Percentiles rank a stretch among this genome's conserved stretches.
These are phyloP conservation scores for Monilinia polystroma DNA, from an alignment of 2,329 filamentous ascomycete genomes.

Conservation along the genomic window DNA sequence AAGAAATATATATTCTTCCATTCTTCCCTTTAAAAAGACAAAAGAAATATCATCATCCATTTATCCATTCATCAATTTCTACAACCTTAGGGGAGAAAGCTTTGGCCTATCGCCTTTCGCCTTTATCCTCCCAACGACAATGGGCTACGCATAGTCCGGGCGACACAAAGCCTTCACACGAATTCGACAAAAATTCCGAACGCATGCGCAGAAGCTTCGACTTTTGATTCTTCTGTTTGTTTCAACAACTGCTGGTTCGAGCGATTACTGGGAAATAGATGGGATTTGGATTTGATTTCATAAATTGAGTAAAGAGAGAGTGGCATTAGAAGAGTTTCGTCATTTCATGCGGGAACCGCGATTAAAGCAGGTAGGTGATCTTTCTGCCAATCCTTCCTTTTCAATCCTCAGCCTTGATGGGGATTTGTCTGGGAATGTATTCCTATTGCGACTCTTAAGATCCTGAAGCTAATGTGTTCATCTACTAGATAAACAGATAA, in stretches of 20 bases:
- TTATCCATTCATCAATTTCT: not conserved
- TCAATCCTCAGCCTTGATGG: not conserved
- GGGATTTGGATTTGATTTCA: constrained; percentile 27
- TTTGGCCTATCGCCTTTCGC: constrained; percentile 23
- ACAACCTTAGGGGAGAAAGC: constrained; percentile 19
- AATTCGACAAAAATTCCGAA: constrained; percentile 9
- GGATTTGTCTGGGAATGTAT: not conserved
- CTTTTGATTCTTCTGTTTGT: constrained; percentile 30
- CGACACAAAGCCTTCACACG: constrained; percentile 35
- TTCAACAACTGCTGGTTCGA: constrained; percentile 29
- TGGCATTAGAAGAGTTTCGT: constrained; percentile 23
- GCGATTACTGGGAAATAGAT: constrained; percentile 29
- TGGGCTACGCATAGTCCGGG: constrained; percentile 39
- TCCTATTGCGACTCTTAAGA: not conserved
- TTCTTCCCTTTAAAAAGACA: not conserved
- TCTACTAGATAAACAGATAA: constrained; percentile 28
- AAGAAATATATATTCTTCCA: constrained; percentile 1
- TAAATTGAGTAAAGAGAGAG: constrained; percentile 28
- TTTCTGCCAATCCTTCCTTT: constrained; percentile 1
- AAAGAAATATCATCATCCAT: constrained; percentile 1
- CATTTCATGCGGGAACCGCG: constrained; percentile 29
- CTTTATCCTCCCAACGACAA: constrained; percentile 32
- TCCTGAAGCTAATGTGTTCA: constrained; percentile 10
- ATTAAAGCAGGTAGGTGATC: constrained; percentile 30
- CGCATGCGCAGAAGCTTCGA: constrained; percentile 32